Evolutionary conservation across 2,329 filamentous ascomycete species (phyloP).

Genomic region (Fusarium musae): DNA sequence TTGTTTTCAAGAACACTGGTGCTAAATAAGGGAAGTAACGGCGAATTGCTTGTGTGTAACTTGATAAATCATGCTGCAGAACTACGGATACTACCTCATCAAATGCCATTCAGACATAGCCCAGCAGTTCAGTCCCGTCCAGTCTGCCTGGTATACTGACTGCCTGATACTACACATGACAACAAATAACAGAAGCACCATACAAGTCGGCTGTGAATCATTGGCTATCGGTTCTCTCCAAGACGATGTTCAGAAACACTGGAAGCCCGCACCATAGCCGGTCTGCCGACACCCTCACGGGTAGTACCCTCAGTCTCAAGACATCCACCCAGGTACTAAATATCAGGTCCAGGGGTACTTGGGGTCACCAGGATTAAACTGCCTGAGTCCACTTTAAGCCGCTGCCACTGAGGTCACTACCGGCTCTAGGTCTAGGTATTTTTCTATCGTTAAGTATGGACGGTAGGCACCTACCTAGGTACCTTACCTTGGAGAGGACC

Average conservation of each 20-base stretch:
- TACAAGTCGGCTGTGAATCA: constrained; percentile 18
- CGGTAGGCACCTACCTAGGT: not conserved
- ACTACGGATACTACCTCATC: not conserved
- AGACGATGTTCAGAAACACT: constrained; percentile 1
- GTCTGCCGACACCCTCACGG: constrained; percentile 3
- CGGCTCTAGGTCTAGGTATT: constrained; percentile 6
- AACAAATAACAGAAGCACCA: not conserved
- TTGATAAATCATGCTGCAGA: not conserved
- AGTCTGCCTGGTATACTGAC: constrained; percentile 2
- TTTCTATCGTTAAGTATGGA: not conserved
- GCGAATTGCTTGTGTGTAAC: not conserved
- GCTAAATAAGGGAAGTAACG: not conserved
- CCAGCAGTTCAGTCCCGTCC: not conserved
- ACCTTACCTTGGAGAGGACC: not conserved
- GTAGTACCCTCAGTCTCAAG: not conserved
- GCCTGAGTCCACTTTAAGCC: constrained; percentile 30
- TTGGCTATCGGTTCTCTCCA: not conserved
- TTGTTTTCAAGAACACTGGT: not conserved
- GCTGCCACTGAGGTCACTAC: constrained; percentile 36
- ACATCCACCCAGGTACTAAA: constrained; percentile 11
- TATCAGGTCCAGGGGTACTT: constrained; percentile 22
- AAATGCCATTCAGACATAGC: not conserved
- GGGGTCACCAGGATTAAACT: constrained; percentile 24
- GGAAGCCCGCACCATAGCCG: not conserved
- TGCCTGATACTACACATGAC: constrained; percentile 1